Evolutionary conservation across 2,329 filamentous ascomycete genomes (phyloP), one percentile per base, ranked within the genome.

Genomic region (Colletotrichum truncatum): DNA sequence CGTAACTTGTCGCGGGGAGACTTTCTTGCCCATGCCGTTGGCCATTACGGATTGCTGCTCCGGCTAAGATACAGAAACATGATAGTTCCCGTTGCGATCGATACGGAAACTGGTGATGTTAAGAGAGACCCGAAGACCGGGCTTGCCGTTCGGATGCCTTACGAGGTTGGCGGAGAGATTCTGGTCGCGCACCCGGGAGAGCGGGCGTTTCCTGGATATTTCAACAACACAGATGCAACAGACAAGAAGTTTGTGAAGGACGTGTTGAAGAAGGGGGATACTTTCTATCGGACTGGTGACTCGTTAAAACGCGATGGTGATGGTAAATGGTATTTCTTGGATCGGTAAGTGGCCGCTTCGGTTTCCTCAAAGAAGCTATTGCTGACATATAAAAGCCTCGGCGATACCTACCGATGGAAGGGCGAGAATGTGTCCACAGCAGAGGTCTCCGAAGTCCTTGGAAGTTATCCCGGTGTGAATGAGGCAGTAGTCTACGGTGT

Each of bases 381-480:
- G 5, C 25, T 26, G 72, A 30, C 21, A 45, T 23, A 16, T 36
- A 16, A 2, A 45, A 76, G 89, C 4, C 82, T 93, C 1, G 91
- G 91, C 2, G 91, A 93, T 74, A 93, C 91, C 0, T 93, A 90
- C 76, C 84, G 91, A 30, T 93, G 91, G 91, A 93, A 92, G 75
- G 86, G 86, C 55, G 88, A 91, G 76, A 91, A 91, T 69, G 87
- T 91, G 39, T 88, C 85, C 10, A 91, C 88, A 39, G 80, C 88
- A 10, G 90, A 93, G 75, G 90, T 93, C 1, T 83, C 88, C 2
- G 87, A 91, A 70, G 82, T 87, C 0, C 75, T 93, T 1, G 88
- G 89, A 5, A 77, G 80, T 26, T 88, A 85, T 70, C 84, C 87
- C 0, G 85, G 85, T 2, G 79, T 91, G 12, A 75, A 83, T 21